phyloP scores from a whole-genome alignment of 140 eudicot genomes.

The Erigeron philadelphicus region DNA sequence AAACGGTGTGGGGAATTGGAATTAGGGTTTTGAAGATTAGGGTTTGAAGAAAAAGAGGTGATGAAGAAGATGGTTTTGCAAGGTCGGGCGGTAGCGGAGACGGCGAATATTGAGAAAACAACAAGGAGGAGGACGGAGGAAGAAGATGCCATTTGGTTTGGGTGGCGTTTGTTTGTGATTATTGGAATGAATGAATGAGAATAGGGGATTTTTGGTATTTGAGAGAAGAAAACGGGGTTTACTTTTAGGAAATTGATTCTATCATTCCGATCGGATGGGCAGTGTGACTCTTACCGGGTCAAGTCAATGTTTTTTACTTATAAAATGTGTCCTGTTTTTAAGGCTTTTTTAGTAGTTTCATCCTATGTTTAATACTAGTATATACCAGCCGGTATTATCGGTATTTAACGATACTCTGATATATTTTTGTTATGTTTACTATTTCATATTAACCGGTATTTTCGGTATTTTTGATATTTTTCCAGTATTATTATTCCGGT shows the following conservation, averaged over 20 bases:
- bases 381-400: too few species aligned
- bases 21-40: constrained; percentile 21
- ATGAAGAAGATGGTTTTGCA: constrained; percentile 81
- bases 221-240: constrained; percentile 16
- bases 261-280: too few species aligned
- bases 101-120: constrained; percentile 36
- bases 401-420: too few species aligned
- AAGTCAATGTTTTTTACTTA: too few species aligned
- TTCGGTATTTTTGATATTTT: too few species aligned
- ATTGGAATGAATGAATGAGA: not conserved
- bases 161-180: constrained; percentile 4
- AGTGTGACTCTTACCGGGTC: too few species aligned
- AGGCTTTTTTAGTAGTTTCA: too few species aligned
- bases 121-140: constrained; percentile 34
- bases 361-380: too few species aligned
- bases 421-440: too few species aligned
- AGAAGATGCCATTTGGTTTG: constrained; percentile 35
- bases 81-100: constrained; percentile 67
- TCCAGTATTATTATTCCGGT: too few species aligned
- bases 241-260: not conserved
- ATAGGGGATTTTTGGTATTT: not conserved
- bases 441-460: too few species aligned
- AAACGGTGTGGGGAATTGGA: constrained; percentile 28
- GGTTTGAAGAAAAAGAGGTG: constrained; percentile 40
- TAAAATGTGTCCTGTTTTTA: too few species aligned